Base-by-base conservation (phyloP, 352 stramenopile genomes). In the Phytopythium vexans region DNA sequence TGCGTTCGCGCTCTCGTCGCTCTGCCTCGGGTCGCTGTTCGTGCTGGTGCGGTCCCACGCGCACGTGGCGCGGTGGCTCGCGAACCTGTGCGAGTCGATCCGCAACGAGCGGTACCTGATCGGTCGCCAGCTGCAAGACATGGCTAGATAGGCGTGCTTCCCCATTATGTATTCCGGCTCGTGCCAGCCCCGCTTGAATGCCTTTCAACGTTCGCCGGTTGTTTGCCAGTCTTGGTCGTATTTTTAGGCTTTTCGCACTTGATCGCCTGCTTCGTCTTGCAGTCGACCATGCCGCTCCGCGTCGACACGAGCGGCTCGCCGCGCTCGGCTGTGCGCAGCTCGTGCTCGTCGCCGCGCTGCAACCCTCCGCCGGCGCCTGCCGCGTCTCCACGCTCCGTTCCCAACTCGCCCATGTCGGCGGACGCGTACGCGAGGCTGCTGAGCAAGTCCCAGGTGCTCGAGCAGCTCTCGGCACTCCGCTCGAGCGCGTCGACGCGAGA, bases 71-170 rank as follows among this genome's bases (percentile, higher is more conserved):
- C 68, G 59, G 16, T 95, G 86, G 86, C 51, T 91, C 8, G 64
- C 72, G 4, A 79, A 82, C 11, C 62, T 95, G 27, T 80, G 81
- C 52, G 86, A 95, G 60, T 88, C 82, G 58, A 91, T 95, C 46
- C 83, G 83, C 31, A 92, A 95, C 62, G 86, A 95, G 56, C 82
- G 86, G 41, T 95, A 94, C 68, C 59, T 95, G 38, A 90, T 95
- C 54, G 86, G 86, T 38, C 83, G 84, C 4, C 72, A 94, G 61
- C 66, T 95, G 8, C 82, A 93, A 55, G 86, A 95, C 59, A 95
- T 92, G 82, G 77, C 64, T 41, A 71, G 86, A 56, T 94, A 86
- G 54, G n/a, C 38, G 34, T 2, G 39, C 5, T 43, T 27, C 21
- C 12, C 4, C 14, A 31, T 31, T 43, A 43, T 44, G 45, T 39